These are phyloP conservation scores for Casuarina equisetifolia DNA, from an alignment of 306 rosid genomes.

Conservation along the genomic window DNA sequence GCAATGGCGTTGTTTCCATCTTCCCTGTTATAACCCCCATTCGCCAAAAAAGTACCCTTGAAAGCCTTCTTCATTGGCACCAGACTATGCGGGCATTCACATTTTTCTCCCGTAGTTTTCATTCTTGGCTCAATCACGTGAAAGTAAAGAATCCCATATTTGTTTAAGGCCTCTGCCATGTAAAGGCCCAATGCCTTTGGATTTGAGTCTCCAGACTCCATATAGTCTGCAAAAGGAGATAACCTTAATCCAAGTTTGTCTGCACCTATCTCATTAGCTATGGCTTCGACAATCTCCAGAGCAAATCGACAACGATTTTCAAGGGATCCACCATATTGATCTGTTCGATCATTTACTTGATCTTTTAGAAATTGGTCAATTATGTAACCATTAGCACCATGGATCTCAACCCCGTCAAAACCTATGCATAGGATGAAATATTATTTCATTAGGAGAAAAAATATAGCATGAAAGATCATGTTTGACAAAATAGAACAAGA, in stretches of 20 bases:
- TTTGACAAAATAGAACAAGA: background rate
- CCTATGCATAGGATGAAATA: conserved; percentile 12
- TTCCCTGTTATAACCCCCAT: conserved; percentile 28
- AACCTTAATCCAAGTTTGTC: conserved; percentile 36
- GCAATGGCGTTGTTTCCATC: conserved; percentile 27
- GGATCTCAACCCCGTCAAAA: conserved; percentile 47
- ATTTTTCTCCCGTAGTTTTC: background rate
- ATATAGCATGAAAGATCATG: background rate
- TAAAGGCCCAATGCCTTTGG: conserved; percentile 31
- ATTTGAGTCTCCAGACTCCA: conserved; percentile 36
- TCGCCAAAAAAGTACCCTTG: conserved; percentile 30
- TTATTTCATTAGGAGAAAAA: background rate
- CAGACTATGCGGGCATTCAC: conserved; percentile 13
- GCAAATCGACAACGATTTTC: conserved; percentile 39
- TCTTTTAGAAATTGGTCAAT: conserved; percentile 43
- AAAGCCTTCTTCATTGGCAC: conserved; percentile 36
- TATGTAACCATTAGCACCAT: conserved; percentile 44
- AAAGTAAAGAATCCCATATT: conserved; percentile 36
- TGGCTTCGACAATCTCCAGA: conserved; percentile 32
- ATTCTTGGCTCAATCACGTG: conserved; percentile 43
- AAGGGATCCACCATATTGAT: conserved; percentile 42
- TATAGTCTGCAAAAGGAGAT: conserved; percentile 33
- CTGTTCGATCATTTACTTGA: conserved; percentile 36
- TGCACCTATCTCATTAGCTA: conserved; percentile 35
- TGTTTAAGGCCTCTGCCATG: conserved; percentile 28